A percentile compares a stretch with the other conserved stretches of the same genome.
Conservation (phyloP, 768 basidiomycete species). For the Amanita subjunquillea region DNA sequence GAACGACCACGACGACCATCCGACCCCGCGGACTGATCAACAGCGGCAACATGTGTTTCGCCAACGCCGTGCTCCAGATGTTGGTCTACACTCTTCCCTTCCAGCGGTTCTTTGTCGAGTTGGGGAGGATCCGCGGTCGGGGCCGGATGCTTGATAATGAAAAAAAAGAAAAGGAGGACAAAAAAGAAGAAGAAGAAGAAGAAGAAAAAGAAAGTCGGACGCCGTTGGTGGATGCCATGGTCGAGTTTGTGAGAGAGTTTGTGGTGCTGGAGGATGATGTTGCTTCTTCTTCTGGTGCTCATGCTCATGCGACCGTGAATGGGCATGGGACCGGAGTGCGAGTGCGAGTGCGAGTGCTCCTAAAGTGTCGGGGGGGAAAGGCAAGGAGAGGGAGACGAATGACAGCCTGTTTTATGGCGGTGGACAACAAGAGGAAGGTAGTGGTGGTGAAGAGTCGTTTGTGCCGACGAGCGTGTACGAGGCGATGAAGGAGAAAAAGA, state of each 20-base stretch:
- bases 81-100: conserved; percentile 88
- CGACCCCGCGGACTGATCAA: conserved; percentile 82
- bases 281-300: too few species aligned
- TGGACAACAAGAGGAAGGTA: conserved; percentile 31
- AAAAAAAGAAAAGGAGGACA: conserved; percentile 11
- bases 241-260: conserved; percentile 77
- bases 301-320: too few species aligned
- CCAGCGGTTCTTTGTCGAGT: conserved; percentile 61
- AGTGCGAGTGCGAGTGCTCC: background rate
- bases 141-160: too few species aligned
- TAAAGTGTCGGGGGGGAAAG: conserved; percentile 11
- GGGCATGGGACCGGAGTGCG: too few species aligned
- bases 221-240: conserved; percentile 58
- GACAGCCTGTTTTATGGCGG: conserved; percentile 6
- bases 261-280: conserved; percentile 21
- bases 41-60: conserved; percentile 96
- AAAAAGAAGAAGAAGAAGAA: conserved; percentile 15
- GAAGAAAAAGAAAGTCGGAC: conserved; percentile 17
- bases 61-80: conserved; percentile 87
- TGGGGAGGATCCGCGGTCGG: conserved; percentile 35
- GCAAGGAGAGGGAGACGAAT: conserved; percentile 20
- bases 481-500: conserved; percentile 86
- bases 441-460: conserved; percentile 50
- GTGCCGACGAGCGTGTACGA: conserved; percentile 83
- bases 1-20: conserved; percentile 19